Base-by-base conservation (phyloP, 768 basidiomycete species). In the Boletus patriciae region DNA sequence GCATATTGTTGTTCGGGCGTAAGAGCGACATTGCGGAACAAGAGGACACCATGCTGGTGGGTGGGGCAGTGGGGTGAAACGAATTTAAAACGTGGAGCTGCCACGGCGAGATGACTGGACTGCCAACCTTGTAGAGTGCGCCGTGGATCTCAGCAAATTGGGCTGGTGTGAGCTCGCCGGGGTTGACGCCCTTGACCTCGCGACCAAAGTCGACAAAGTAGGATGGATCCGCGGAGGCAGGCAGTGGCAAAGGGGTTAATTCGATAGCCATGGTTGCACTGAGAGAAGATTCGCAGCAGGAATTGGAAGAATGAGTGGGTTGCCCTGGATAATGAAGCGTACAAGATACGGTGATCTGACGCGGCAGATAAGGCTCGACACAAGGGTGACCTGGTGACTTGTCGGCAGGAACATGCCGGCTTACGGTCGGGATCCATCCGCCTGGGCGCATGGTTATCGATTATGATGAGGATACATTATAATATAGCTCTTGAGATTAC, bases 1-100 rank as follows among this genome's bases (percentile, higher is more conserved):
- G 83, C 82, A 70, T 90, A 93, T 70, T 94, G 92, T 66, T 90
- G 85, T 70, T 92, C 90, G 0, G 92, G 92, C 6, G 84, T 81
- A 23, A 94, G 70, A 31, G 80, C 73, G 33, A 79, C 80, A 64
- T 88, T 72, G 54, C 88, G 80, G 76, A 94, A 95, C 52, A 95
- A 77, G 41, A 95, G 79, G 18, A 80, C 81, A 42, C 82, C 81
- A 62, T 94, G 79, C 90, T 93, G 65, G 31, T 51, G 46, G 65
- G 31, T 51, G 46, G 47, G n/a, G 46, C 33, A 33, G n/a, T 49
- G 47, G 31, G 10, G 45, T 21, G 46, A 33, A 27, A 16, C 31
- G 25, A 23, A 54, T 9, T 46, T 44, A 21, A 27, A 57, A 45
- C 36, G 52, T 57, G 46, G 33, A 25, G 31, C 6, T 18, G 21